Base-by-base conservation (phyloP, 208 protist species). In the Leishmania aethiopica region DNA sequence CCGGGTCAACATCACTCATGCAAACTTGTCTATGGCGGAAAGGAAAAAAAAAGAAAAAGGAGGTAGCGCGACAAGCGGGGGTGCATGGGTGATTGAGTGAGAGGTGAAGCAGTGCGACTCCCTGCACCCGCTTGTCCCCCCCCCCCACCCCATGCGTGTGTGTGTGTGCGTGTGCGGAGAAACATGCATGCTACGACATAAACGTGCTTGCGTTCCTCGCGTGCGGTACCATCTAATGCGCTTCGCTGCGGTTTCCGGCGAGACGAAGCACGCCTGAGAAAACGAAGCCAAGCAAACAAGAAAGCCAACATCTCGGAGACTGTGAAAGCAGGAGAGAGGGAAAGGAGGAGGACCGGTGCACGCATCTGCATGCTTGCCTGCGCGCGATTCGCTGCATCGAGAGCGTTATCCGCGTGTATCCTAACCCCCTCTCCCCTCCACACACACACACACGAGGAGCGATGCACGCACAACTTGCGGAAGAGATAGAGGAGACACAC, bases 31-130 rank as follows among this genome's bases (percentile, higher is more conserved):
- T 47, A 72, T 42, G 40, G 40, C 25, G 40, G 40, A 72, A 66
- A 69, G 7, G 80, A 82, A 70, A 78, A 80, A 78, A 80, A 28
- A 49, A 72, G 35, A 45, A 57, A 49, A 78, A 51, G 51, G 40
- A 82, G 55, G 66, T 4, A 60, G 42, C 5, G 28, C 13, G 72
- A 8, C 11, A 53, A 3, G 42, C 40, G 28, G 13, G 42, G 49
- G 71, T 32, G 11, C 11, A 35, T 28, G 71, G 32, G 37, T 10
- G 10, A 69, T 49, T 49, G 45, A 45, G 42, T 45, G 13, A 22
- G n/a, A 40, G 35, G n/a, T 10, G 40, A 45, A 51, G 22, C 40
- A 73, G 32, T 17, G 32, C 62, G 7, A 22, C 28, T 69, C 32
- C 32, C 32, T 13, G 19, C 40, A 51, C 42, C 22, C 45, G 55